Evolutionary conservation across 805 yeast genomes (phyloP).

Genomic region (Ogataea nitratoaversa): DNA sequence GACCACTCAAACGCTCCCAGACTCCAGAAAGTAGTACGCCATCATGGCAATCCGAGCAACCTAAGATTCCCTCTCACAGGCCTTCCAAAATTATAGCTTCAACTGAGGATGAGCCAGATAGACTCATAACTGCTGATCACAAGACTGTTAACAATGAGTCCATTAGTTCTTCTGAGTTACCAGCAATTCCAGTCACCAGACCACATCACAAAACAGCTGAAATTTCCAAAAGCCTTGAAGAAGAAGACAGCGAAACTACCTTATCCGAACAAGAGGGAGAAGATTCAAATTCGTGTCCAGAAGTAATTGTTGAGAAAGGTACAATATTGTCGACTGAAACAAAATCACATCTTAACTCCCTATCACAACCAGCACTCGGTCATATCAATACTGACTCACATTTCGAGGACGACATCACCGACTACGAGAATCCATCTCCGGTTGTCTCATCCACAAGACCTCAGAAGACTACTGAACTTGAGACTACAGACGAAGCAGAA

Average conservation of each 20-base stretch:
- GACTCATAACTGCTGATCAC: no score
- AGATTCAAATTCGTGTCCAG: no score
- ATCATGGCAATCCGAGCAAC: no score
- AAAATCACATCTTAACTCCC: no score
- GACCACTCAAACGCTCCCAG: constrained; percentile 2
- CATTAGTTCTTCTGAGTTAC: no score
- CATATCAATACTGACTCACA: neutral
- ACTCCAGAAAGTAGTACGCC: neutral
- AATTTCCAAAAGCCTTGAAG: neutral
- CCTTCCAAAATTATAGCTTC: constrained; percentile 12
- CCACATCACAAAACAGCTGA: neutral
- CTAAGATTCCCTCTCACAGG: constrained; percentile 14
- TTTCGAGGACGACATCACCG: constrained; percentile 1
- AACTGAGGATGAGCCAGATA: no score
- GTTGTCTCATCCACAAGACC: constrained; percentile 15
- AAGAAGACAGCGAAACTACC: neutral
- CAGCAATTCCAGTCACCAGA: no score
- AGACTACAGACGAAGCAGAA: neutral
- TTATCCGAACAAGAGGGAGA: no score
- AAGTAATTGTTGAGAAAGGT: no score
- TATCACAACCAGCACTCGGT: no score
- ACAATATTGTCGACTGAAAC: no score
- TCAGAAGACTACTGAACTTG: constrained; percentile 1
- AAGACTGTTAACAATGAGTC: neutral
- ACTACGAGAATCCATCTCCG: constrained; percentile 1